Evolutionary conservation across 805 yeast species (phyloP).

Genomic region (Phaffomyces opuntiae): DNA sequence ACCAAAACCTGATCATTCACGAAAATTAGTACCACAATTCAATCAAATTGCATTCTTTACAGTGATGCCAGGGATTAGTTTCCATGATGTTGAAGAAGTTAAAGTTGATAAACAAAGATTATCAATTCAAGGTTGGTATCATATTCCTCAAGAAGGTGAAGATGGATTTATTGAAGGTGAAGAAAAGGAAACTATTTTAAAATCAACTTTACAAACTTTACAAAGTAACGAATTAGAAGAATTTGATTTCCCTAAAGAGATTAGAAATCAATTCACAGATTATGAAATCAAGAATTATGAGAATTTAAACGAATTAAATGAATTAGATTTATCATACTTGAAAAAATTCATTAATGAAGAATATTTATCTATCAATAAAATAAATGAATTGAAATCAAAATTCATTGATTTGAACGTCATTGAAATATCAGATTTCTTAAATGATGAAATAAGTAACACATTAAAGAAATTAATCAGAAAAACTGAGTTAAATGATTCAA

Average conservation of each 20-base stretch:
- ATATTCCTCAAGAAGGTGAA: slow-evolving; percentile 92
- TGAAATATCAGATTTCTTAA: slow-evolving; percentile 58
- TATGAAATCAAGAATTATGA: slow-evolving; percentile 31
- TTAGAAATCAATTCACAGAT: slow-evolving; percentile 34
- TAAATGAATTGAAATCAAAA: slow-evolving; percentile 36
- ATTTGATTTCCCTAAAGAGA: slow-evolving; percentile 72
- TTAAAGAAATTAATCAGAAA: slow-evolving; percentile 44
- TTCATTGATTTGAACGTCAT: slow-evolving; percentile 68
- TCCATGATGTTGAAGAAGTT: slow-evolving; percentile 98
- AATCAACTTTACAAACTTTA: slow-evolving; percentile 70
- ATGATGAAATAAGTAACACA: slow-evolving; percentile 40
- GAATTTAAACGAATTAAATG: slow-evolving; percentile 2
- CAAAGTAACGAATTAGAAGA: slow-evolving; percentile 73
- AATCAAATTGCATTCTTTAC: slow-evolving; percentile 94
- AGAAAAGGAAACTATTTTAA: slow-evolving; percentile 68
- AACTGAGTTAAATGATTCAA: slow-evolving; percentile 52
- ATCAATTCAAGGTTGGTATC: slow-evolving; percentile 98
- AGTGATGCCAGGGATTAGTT: slow-evolving; percentile 92
- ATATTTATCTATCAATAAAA: slow-evolving; percentile 33
- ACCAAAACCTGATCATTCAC: slow-evolving; percentile 69
- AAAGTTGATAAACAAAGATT: slow-evolving; percentile 83
- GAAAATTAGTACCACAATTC: slow-evolving; percentile 81
- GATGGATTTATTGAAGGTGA: slow-evolving; percentile 78
- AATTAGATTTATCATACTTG: slow-evolving; percentile 44
- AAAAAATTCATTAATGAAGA: slow-evolving; percentile 47